A percentile compares a stretch with the other conserved stretches of the same genome.
Conservation (phyloP, 495 filamentous ascomycete genomes). For the Penicillium malachiteum region DNA sequence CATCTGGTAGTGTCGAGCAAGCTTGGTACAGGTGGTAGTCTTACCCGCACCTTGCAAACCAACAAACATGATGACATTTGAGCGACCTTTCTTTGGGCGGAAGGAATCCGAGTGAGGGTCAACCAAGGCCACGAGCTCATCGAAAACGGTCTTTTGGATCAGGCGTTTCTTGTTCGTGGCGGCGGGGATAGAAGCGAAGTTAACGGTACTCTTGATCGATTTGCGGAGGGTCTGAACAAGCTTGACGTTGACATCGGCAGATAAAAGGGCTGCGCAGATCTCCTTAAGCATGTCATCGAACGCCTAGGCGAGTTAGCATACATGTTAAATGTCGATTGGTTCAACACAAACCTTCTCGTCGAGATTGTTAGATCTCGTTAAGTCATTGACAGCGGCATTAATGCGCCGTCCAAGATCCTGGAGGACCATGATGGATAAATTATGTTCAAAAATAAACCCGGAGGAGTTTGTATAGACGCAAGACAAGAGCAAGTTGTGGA, state of each 20-base stretch:
- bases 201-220: conserved; percentile 85
- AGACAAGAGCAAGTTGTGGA: conserved; percentile 16
- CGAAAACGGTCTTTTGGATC: conserved; percentile 97
- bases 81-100: conserved; percentile 93
- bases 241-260: conserved; percentile 93
- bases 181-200: conserved; percentile 85
- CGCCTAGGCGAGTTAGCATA: conserved; percentile 55
- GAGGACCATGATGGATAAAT: conserved; percentile 74
- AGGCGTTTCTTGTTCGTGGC: conserved; percentile 95
- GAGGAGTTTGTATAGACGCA: conserved; percentile 6
- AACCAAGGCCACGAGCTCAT: conserved; percentile 92
- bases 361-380: conserved; percentile 85
- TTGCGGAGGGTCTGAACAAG: conserved; percentile 92
- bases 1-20: conserved; percentile 91
- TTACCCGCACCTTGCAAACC: conserved; percentile 96
- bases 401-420: conserved; percentile 98
- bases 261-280: conserved; percentile 88
- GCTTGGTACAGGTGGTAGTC: conserved; percentile 96
- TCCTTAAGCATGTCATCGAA: conserved; percentile 98
- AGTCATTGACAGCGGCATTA: conserved; percentile 90
- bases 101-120: conserved; percentile 95
- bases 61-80: conserved; percentile 99
- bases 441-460: conserved; percentile 4
- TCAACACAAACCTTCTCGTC: conserved; percentile 79
- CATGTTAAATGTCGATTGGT: not conserved